Evolutionary conservation across 441 rosid species (phyloP), one percentile per base, ranked within the genome.

Genomic region (Kokia cookei): DNA sequence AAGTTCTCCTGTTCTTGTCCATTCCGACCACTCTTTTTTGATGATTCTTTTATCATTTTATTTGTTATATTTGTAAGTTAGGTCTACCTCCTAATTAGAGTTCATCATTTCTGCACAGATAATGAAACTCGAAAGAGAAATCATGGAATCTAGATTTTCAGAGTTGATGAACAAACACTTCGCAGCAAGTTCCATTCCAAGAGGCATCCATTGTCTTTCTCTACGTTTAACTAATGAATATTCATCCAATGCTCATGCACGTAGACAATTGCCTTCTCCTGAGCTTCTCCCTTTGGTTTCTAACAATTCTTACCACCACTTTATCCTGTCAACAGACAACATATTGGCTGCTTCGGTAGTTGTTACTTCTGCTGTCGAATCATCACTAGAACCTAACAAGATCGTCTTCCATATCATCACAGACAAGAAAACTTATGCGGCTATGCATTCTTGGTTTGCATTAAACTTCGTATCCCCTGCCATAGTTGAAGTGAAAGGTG

Each of bases 381-480:
- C 98, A 73, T 93, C 98, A 75, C 72, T 87, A 73, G 84, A 81
- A 74, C 98, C 99, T 12, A 97, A 89, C 77, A 96, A 86, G 85
- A 86, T 96, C 73, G 99, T 96, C 72, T 93, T 96, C 78, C 99
- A 96, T 77, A 78, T 96, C 81, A 92, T 96, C 77, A 96, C 99
- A 61, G 99, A 96, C 86, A 96, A 93, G 94, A 96, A 93, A 87
- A 96, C 98, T 24, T 96, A 90, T 59, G 97, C 98, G 12, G 98
- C 93, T 50, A 96, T 96, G 98, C 99, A 92, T 80, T 93, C 99
- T 51, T 96, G 99, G 99, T 96, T 96, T 86, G 98, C 99, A 7
- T 85, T 96, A 32, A 92, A 96, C 76, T 87, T 97, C 15, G 82
- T 84, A 24, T 83, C 87, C 72, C 99, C 97, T 53, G 97, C 99